A percentile compares a stretch with the other conserved stretches of the same genome.
Evolutionary conservation across 805 yeast genomes (phyloP).

Genomic region (Lipomyces oligophaga): DNA sequence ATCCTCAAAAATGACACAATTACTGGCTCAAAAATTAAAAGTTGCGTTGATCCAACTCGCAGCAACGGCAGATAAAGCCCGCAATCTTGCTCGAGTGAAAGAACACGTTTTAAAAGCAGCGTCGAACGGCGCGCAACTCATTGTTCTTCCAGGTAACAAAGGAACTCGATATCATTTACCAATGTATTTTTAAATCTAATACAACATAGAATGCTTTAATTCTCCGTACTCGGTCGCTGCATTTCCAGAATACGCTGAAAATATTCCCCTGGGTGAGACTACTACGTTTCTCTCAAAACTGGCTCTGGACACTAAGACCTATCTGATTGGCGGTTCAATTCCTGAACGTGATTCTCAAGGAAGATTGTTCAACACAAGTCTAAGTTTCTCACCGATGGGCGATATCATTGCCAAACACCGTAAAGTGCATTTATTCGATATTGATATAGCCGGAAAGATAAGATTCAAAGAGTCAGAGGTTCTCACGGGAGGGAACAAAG

Average conservation of each 20-base stretch:
- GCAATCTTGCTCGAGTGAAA: constrained; percentile 68
- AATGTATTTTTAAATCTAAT: not conserved
- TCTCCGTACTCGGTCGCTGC: constrained; percentile 88
- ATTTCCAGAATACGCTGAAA: constrained; percentile 83
- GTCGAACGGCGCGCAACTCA: constrained; percentile 58
- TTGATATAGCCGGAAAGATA: constrained; percentile 87
- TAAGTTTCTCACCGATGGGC: constrained; percentile 70
- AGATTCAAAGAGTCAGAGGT: constrained; percentile 78
- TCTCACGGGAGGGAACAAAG: constrained; percentile 72
- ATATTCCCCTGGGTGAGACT: constrained; percentile 67
- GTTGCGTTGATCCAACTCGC: constrained; percentile 79
- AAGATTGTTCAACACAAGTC: constrained; percentile 65
- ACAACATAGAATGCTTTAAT: constrained; percentile 75
- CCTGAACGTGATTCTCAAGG: constrained; percentile 68
- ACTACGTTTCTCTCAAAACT: constrained; percentile 57
- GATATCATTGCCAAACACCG: constrained; percentile 81
- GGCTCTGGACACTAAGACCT: constrained; percentile 62
- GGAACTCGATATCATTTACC: too few species aligned
- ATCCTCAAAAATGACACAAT: constrained; percentile 2
- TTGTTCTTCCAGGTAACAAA: constrained; percentile 61
- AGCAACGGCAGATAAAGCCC: constrained; percentile 76
- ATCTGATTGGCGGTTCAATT: constrained; percentile 84
- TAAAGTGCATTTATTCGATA: constrained; percentile 87
- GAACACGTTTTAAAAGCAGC: constrained; percentile 65
- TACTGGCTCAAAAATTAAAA: constrained; percentile 12